A percentile compares a stretch with the other conserved stretches of the same genome.
Conservation (phyloP, 768 basidiomycete species). For the Leccinum truebloodii region DNA sequence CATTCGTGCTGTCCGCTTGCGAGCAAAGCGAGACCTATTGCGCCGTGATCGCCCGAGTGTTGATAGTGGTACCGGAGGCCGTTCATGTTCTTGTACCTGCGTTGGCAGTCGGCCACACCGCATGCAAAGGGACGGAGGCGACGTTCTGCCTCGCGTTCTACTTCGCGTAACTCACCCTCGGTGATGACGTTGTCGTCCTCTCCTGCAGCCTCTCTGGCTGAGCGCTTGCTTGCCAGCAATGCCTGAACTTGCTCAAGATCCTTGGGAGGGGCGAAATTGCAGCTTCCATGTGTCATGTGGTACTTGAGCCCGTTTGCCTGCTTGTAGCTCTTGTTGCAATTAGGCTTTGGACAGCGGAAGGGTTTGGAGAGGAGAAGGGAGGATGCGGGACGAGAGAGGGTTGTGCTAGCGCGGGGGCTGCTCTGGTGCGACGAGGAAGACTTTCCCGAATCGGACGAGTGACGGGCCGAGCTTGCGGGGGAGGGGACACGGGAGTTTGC, state of each 20-base stretch:
- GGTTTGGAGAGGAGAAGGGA: slow-evolving; percentile 79
- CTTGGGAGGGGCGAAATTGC: slow-evolving; percentile 91
- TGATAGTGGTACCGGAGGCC: slow-evolving; percentile 95
- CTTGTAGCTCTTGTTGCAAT: slow-evolving; percentile 96
- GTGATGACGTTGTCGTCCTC: slow-evolving; percentile 47
- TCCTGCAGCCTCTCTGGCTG: slow-evolving; percentile 41
- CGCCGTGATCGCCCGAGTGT: slow-evolving; percentile 94
- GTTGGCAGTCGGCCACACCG: slow-evolving; percentile 80
- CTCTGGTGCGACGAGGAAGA: slow-evolving; percentile 29
- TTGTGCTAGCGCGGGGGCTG: slow-evolving; percentile 42
- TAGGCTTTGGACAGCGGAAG: slow-evolving; percentile 91
- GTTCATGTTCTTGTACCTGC: slow-evolving; percentile 99
- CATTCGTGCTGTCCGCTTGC: slow-evolving; percentile 72
- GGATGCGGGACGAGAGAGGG: slow-evolving; percentile 51
- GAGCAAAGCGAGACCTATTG: slow-evolving; percentile 80
- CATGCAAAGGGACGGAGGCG: slow-evolving; percentile 85
- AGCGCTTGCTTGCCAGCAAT: slow-evolving; percentile 53
- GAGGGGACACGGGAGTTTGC: slow-evolving; percentile 46
- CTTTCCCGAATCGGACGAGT: slow-evolving; percentile 24
- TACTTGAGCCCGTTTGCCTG: slow-evolving; percentile 95
- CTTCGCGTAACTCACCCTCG: slow-evolving; percentile 66
- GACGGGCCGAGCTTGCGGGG: slow-evolving; percentile 26
- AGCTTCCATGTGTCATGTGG: slow-evolving; percentile 90
- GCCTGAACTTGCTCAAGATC: slow-evolving; percentile 77
- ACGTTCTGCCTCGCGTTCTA: slow-evolving; percentile 84